Conservation (phyloP, 495 filamentous ascomycete species). For the Lasiosphaeris hirsuta region DNA sequence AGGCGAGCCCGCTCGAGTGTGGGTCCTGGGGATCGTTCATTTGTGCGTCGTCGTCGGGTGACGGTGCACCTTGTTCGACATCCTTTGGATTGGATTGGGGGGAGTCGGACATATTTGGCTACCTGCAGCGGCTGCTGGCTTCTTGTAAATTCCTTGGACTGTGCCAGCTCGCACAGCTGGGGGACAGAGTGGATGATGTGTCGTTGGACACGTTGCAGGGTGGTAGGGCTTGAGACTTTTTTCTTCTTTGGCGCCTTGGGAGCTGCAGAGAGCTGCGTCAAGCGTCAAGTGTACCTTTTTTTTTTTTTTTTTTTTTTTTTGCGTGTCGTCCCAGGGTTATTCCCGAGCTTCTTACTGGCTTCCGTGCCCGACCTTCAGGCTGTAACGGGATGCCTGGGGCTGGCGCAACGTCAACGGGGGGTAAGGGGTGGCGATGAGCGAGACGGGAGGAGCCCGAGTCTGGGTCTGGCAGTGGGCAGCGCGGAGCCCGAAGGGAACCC, state of each 20-base stretch:
- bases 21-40: slow-evolving; percentile 59
- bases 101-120: slow-evolving; percentile 89
- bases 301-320: too few species aligned
- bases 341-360: slow-evolving; percentile 34
- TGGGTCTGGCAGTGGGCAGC: slow-evolving; percentile 13
- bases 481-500: slow-evolving; percentile 27
- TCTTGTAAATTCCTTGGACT: slow-evolving; percentile 56
- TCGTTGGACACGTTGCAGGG: slow-evolving; percentile 55
- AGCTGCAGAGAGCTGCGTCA: slow-evolving; percentile 48
- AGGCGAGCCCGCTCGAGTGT: slow-evolving; percentile 57
- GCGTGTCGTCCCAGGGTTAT: slow-evolving; percentile 38
- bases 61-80: slow-evolving; percentile 88
- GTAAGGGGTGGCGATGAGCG: slow-evolving; percentile 23
- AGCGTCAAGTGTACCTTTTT: slow-evolving; percentile 36
- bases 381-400: slow-evolving; percentile 43
- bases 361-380: slow-evolving; percentile 46
- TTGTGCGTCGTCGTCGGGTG: slow-evolving; percentile 76
- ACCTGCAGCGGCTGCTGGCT: slow-evolving; percentile 61
- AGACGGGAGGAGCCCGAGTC: slow-evolving; percentile 22
- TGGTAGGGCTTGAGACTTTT: slow-evolving; percentile 47
- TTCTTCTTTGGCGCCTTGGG: slow-evolving; percentile 37
- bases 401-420: slow-evolving; percentile 16
- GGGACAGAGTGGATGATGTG: slow-evolving; percentile 47
- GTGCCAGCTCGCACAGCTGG: slow-evolving; percentile 50
- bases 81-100: slow-evolving; percentile 92